These are phyloP conservation scores for Phaeosphaeriaceae sp. DNA, from an alignment of 2,329 filamentous ascomycete species.

Conservation along the genomic window DNA sequence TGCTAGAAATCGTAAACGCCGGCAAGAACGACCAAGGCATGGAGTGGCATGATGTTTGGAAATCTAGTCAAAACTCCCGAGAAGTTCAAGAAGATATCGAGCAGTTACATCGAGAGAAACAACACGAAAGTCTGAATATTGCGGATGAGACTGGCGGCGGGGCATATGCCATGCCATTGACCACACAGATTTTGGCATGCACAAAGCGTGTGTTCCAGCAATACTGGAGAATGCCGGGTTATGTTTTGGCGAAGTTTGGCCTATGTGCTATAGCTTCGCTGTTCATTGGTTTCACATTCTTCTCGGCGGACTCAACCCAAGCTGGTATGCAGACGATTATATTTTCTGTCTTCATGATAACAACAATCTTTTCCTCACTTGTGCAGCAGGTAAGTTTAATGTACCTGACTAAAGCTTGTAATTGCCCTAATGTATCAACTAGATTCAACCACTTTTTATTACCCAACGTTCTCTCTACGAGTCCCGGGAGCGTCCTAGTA, in stretches of 20 bases:
- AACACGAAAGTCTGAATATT: constrained; percentile 31
- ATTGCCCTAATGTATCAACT: constrained; percentile 37
- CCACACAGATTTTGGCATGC: constrained; percentile 42
- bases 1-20: constrained; percentile 61
- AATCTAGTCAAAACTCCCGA: constrained; percentile 23
- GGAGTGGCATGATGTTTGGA: constrained; percentile 54
- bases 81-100: constrained; percentile 49
- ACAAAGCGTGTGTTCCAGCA: constrained; percentile 54
- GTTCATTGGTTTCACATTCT: constrained; percentile 53
- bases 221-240: constrained; percentile 54
- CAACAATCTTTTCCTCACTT: constrained; percentile 52
- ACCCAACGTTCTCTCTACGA: constrained; percentile 66
- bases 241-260: constrained; percentile 46
- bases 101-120: constrained; percentile 46
- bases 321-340: constrained; percentile 55
- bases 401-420: neutral
- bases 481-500: constrained; percentile 66
- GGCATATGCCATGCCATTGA: constrained; percentile 55
- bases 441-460: constrained; percentile 65
- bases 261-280: constrained; percentile 35
- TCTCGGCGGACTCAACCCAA: constrained; percentile 40
- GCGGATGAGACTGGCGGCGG: constrained; percentile 43
- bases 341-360: constrained; percentile 60
- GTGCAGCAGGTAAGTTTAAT: constrained; percentile 54
- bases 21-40: constrained; percentile 36